Percentiles rank a stretch among this genome's conserved stretches.
Evolutionary conservation across 805 yeast species (phyloP).

Genomic region (Kregervanrija pseudodelftensis): DNA sequence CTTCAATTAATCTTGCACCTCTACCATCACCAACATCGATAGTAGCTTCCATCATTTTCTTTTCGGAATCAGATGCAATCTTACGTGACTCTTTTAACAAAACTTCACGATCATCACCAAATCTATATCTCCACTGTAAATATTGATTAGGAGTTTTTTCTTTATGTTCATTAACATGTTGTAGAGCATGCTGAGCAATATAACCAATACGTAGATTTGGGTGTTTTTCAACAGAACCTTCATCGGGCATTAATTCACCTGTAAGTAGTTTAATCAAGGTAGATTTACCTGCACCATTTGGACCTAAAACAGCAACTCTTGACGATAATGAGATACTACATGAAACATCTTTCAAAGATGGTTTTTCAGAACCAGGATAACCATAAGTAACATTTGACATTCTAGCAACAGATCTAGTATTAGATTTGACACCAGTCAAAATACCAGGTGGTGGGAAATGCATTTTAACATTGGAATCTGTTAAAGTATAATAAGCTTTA

Average conservation of each 20-base stretch:
- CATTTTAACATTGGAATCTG: conserved; percentile 92
- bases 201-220: conserved; percentile 97
- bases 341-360: conserved; percentile 71
- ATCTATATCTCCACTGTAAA: conserved; percentile 95
- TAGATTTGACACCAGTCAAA: conserved; percentile 93
- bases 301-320: conserved; percentile 93
- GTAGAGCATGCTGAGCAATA: conserved; percentile 97
- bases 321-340: conserved; percentile 94
- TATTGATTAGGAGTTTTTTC: conserved; percentile 98
- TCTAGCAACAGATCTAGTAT: conserved; percentile 74
- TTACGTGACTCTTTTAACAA: conserved; percentile 88
- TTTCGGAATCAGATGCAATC: conserved; percentile 65
- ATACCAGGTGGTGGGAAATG: conserved; percentile 98
- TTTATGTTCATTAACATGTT: conserved; percentile 94
- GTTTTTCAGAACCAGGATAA: conserved; percentile 85
- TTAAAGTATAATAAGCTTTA: conserved; percentile 87
- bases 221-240: conserved; percentile 93
- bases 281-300: conserved; percentile 98
- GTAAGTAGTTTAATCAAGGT: conserved; percentile 90
- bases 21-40: conserved; percentile 76
- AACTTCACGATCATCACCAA: conserved; percentile 98
- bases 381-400: conserved; percentile 78
- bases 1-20: conserved; percentile 85
- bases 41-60: conserved; percentile 66
- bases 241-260: conserved; percentile 80